Evolutionary conservation across 768 basidiomycete genomes (phyloP).

Genomic region (Tricholoma flavovirens): DNA sequence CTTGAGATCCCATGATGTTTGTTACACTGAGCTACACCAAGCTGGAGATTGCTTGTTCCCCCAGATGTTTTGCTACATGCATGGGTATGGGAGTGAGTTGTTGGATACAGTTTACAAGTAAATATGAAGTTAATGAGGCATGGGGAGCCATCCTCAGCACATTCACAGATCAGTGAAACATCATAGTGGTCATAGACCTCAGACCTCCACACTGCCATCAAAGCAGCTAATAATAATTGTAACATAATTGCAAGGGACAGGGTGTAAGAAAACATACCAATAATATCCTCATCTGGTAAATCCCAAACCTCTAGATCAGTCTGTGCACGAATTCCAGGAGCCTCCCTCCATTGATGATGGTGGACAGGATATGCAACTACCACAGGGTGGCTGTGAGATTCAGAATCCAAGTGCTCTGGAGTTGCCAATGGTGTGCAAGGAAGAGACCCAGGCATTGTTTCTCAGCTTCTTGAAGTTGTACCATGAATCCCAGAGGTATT

Average conservation of each 20-base stretch:
- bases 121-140: conserved; percentile 4
- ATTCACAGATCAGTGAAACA: conserved; percentile 11
- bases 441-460: not conserved
- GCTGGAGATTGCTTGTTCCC: conserved; percentile 19
- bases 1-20: conserved; percentile 4
- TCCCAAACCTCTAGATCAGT: not conserved
- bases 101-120: conserved; percentile 9
- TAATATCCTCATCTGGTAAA: not conserved
- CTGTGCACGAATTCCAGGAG: not conserved
- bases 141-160: not conserved
- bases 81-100: conserved; percentile 1
- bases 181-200: conserved; percentile 17
- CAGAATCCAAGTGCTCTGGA: not conserved
- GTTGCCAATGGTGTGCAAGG: not conserved
- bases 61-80: conserved; percentile 13
- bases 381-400: not conserved
- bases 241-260: not conserved
- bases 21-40: conserved; percentile 7
- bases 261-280: not conserved
- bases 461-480: not conserved
- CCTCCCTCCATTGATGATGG: not conserved
- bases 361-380: not conserved
- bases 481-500: not conserved
- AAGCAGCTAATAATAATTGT: not conserved
- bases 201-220: conserved; percentile 2